Evolutionary conservation across 1,284 basidiomycete species (phyloP), one percentile per base, ranked within the genome.

Genomic region (Veloboletus limbatus): DNA sequence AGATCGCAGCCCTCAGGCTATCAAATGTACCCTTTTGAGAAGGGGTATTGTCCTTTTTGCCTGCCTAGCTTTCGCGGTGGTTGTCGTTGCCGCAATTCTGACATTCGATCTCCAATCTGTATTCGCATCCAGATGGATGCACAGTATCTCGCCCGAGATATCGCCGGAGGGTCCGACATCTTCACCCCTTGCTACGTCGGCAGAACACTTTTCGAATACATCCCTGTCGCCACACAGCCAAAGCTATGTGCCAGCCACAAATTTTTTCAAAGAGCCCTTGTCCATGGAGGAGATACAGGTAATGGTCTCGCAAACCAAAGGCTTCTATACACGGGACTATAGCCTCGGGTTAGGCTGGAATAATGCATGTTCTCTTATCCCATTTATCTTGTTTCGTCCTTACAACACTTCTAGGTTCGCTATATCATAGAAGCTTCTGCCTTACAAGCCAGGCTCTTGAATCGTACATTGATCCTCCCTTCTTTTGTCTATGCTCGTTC

Each of bases 291-390:
- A 62, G 21, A 45, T 64, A 9, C 46, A 35, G 21, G 37, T 31
- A 17, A 52, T 69, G 53, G 57, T 68, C 9, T 52, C 59, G 9
- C 53, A 52, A 39, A 72, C 68, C 14, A 61, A 56, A 31, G 68
- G 69, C 18, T 71, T 64, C 44, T 71, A 67, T 41, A 45, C 58
- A 5, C 63, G 68, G 27, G 69, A 69, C 18, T 71, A 58, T 52
- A 71, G 69, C 43, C 55, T 69, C 8, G 68, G 69, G 8, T 43
- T 71, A 21, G 69, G 68, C 5, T 71, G 68, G 69, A 70, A 71
- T 36, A 69, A 69, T 16, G 69, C 56, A 45, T 14, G 62, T 54
- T n/a, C 14, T 16, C n/a, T 28, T 18, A 3, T 41, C 40, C 6
- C 31, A 11, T 37, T 17, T 17, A 25, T 37, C 25, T 18, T 13